A percentile compares a stretch with the other conserved stretches of the same genome.
These are phyloP conservation scores for Annona squamosa DNA, from an alignment of 164 flowering plant genomes.

Conservation along the genomic window DNA sequence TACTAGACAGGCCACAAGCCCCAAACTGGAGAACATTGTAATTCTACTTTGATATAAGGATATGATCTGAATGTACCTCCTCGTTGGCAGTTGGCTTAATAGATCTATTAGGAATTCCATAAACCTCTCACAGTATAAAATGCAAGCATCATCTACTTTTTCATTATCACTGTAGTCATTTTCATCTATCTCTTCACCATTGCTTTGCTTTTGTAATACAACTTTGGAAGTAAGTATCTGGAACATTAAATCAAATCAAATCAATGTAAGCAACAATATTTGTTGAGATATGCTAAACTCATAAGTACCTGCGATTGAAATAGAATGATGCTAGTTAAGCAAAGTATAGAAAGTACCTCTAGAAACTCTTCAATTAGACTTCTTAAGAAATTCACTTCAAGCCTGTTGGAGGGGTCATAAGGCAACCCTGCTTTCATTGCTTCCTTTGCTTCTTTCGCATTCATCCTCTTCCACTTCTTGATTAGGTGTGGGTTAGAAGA, in stretches of 20 bases:
- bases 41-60: background rate
- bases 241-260: conserved; percentile 2
- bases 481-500: conserved; percentile 60
- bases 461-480: conserved; percentile 80
- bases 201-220: conserved; percentile 25
- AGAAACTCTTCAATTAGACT: conserved; percentile 81
- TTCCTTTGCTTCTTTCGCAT: conserved; percentile 59
- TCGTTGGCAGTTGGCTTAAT: conserved; percentile 93
- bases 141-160: conserved; percentile 55
- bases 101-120: conserved; percentile 97
- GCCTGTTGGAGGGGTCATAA: conserved; percentile 48
- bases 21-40: background rate
- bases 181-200: conserved; percentile 24
- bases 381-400: conserved; percentile 77
- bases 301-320: background rate
- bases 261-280: background rate
- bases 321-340: background rate
- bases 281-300: background rate
- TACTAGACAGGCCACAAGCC: too few species aligned
- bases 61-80: conserved; percentile 50
- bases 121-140: conserved; percentile 92
- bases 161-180: conserved; percentile 24
- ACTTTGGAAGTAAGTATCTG: conserved; percentile 74
- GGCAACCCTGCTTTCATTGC: conserved; percentile 46
- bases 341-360: conserved; percentile 38